Evolutionary conservation across 179 eudicot genomes (phyloP), one percentile per base, ranked within the genome.

Genomic region (Corrigiola litoralis): DNA sequence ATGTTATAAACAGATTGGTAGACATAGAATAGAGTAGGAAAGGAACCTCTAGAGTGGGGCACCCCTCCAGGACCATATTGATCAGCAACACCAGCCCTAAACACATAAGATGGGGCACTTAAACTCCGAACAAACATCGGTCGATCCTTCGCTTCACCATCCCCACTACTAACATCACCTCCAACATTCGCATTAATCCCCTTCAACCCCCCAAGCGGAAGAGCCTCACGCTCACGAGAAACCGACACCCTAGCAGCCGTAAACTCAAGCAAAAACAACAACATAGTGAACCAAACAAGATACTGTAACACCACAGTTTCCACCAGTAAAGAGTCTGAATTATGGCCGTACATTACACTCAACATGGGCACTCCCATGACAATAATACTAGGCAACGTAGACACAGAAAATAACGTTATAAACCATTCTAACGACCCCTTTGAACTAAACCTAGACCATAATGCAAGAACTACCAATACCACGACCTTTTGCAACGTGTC

Each of bases 301-400:
- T 92, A 88, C 65, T 90, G 97, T 2, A 90, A 79, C 0, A 90
- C 97, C 7, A 90, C 97, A 18, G 88, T 85, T 37, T 90, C 92
- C 2, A 90, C 97, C 97, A 90, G 88, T 6, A 90, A 58, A 3
- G 78, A 73, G 2, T 92, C 97, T 0, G 97, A 88, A n/a, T 66
- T 77, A 3, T 82, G 90, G 0, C 97, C 95, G 12, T 88, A 90
- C 97, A 90, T 90, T 0, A 92, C 97, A 25, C 84, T 90, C 11
- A 90, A 82, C 8, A 88, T 21, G 8, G 97, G 97, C 2, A 90
- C 88, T 2, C 97, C 97, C 97, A 90, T 90, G 12, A 90, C 97
- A 0, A 90, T 84, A 0, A 95, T 90, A 68, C 86, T 88, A 1
- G 97, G 97, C 12, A 90, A 82, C 0, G 95, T 85, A 1, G 95